Base-by-base conservation (phyloP, 768 basidiomycete species). In the Termitomyces heimii region DNA sequence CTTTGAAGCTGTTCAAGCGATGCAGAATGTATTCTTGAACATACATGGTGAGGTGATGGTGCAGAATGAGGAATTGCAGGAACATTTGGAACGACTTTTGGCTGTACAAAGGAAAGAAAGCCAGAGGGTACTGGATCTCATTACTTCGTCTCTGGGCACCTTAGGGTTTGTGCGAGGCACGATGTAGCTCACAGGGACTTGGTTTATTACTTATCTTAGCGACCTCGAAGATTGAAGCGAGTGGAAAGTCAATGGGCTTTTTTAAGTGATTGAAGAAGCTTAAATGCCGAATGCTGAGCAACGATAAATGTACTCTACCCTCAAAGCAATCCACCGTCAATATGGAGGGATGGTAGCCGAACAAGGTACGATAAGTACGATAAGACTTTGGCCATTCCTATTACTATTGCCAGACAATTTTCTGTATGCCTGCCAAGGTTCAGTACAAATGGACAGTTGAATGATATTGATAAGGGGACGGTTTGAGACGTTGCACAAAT, bases 1-100 rank as follows among this genome's bases (percentile, higher is more conserved):
- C 72, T 98, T 97, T 66, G 97, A 99, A 70, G 94, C 93, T 13
- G 90, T 96, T 4, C 94, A 98, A 70, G 82, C 94, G 1, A 78
- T 95, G 66, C 79, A 94, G 64, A 85, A 78, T 61, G 88, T 96
- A 2, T 93, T 97, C 69, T 72, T 98, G 42, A 83, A 83, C 18
- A 78, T 90, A 52, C 95, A 98, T 67, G 88, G 87, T 4, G 94
- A 98, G 55, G 75, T 86, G 0, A 73, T 98, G 31, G 77, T 93
- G 32, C 78, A 75, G 22, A 91, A 91, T 66, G 68, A 70, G 3
- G 94, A 94, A 68, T 65, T 95, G 58, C 72, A 73, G 53, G 67
- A 66, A 4, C 77, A 77, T 20, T 63, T 99, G 66, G 76, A 84
- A 63, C 73, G 65, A 57, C 68, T 99, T 54, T 69, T 79, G 62